Evolutionary conservation across 805 yeast genomes (phyloP).

Genomic region (Candida nanaspora): DNA sequence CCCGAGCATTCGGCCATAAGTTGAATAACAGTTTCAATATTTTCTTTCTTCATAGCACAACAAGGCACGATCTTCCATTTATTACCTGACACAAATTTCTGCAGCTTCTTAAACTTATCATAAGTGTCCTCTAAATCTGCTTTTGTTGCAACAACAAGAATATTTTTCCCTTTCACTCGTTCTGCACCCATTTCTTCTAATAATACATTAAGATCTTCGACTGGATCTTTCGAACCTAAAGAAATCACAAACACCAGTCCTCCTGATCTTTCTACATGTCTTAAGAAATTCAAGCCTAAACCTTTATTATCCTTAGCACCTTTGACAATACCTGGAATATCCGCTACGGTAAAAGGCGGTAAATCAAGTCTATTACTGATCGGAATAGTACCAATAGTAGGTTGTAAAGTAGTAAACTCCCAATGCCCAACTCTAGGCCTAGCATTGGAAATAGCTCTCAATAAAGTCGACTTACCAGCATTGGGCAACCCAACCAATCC

Average conservation of each 20-base stretch:
- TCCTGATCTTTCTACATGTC: slow-evolving; percentile 88
- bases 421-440: slow-evolving; percentile 91
- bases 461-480: slow-evolving; percentile 89
- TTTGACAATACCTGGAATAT: slow-evolving; percentile 90
- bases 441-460: slow-evolving; percentile 84
- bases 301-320: slow-evolving; percentile 86
- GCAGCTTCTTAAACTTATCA: slow-evolving; percentile 39
- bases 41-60: slow-evolving; percentile 70
- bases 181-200: slow-evolving; percentile 64
- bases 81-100: slow-evolving; percentile 31
- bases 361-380: slow-evolving; percentile 44
- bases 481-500: slow-evolving; percentile 95
- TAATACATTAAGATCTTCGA: slow-evolving; percentile 54
- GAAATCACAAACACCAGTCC: slow-evolving; percentile 85
- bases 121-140: slow-evolving; percentile 67
- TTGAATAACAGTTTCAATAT: slow-evolving; percentile 59
- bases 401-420: slow-evolving; percentile 93
- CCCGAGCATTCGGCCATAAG: slow-evolving; percentile 63
- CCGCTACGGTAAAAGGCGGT: slow-evolving; percentile 85
- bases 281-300: slow-evolving; percentile 85
- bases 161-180: slow-evolving; percentile 51
- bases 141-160: slow-evolving; percentile 85
- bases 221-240: slow-evolving; percentile 61
- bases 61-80: slow-evolving; percentile 76
- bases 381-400: slow-evolving; percentile 83